Evolutionary conservation across 345 rosid species (phyloP), one percentile per base, ranked within the genome.

Genomic region (Salix exigua): DNA sequence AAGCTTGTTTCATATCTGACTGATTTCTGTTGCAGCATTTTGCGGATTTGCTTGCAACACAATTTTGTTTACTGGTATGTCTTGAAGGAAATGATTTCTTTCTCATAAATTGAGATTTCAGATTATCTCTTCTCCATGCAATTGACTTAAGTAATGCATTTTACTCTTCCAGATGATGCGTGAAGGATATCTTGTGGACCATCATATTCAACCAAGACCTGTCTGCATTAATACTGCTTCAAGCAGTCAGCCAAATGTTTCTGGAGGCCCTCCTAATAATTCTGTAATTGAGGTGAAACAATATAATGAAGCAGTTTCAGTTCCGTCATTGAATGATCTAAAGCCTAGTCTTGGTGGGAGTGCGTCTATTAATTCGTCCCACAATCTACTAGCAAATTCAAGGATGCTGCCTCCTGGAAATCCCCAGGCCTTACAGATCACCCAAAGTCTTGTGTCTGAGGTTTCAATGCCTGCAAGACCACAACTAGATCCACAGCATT

Each of bases 31-130:
- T 28, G 74, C 98, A 96, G 99, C 90, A 91, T 80, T 68, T 81
- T 28, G 97, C 97, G 1, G 99, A 96, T 88, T 87, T 93, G 87
- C 97, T 96, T 76, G 96, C 92, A 12, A 77, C 66, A 61, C 87
- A 96, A 83, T 88, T 87, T 66, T 79, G 83, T 75, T 74, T 88
- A 70, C 89, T 89, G 99, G 99, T 96, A 91, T 5, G 88, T 84
- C 74, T 75, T 21, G 44, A 26, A 2, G 58, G 66, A 23, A 11
- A 30, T 37, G 16, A 64, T 70, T 74, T 58, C 58, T 74, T 63
- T 18, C 66, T 71, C 28, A 11, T 31, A 68, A 70, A 21, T 60
- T 66, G 19, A 25, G 50, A 65, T 78, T 55, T 74, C 69, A 64
- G n/a, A 72, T 76, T 73, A 40, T 55, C 53, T 63, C 21, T 42